phyloP scores from a whole-genome alignment of 1,284 basidiomycete genomes.

The Ustilago crameri region DNA sequence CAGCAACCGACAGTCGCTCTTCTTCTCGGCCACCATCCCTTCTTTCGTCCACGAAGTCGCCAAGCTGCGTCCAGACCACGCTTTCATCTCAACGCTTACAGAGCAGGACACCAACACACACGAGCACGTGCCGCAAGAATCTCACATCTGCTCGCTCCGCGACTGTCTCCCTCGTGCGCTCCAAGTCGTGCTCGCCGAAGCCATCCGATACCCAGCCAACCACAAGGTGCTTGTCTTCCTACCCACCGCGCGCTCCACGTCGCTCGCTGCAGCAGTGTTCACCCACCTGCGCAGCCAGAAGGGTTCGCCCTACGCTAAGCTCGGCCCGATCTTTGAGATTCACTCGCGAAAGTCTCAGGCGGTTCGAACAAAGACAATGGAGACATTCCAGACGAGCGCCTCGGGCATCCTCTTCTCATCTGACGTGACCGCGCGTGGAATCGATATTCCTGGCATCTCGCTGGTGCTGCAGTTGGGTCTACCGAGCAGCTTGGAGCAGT shows the following conservation, averaged over 20 bases:
- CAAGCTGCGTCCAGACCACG: conserved; percentile 69
- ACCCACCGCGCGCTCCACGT: conserved; percentile 77
- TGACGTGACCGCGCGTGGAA: conserved; percentile 88
- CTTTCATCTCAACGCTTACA: conserved; percentile 75
- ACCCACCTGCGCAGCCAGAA: conserved; percentile 24
- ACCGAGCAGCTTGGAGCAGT: conserved; percentile 54
- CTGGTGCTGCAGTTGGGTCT: conserved; percentile 74
- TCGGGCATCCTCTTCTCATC: conserved; percentile 82
- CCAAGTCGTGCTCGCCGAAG: conserved; percentile 68
- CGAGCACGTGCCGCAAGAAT: conserved; percentile 75
- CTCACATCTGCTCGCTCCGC: conserved; percentile 28
- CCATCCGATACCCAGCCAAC: conserved; percentile 44
- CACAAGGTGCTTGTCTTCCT: conserved; percentile 72
- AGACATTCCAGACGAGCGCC: conserved; percentile 71
- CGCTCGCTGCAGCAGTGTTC: conserved; percentile 71
- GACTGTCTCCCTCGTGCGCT: conserved; percentile 71
- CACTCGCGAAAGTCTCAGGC: conserved; percentile 56
- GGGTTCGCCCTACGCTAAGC: conserved; percentile 16
- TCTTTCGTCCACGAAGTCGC: conserved; percentile 68
- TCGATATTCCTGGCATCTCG: conserved; percentile 71
- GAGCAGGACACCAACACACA: conserved; percentile 77
- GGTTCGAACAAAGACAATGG: conserved; percentile 46
- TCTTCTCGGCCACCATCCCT: conserved; percentile 72
- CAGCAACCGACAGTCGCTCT: conserved; percentile 70
- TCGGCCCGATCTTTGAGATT: conserved; percentile 49